Percentiles rank a stretch among this genome's conserved stretches.
Evolutionary conservation across 495 filamentous ascomycete species (phyloP).

Genomic region (Bacidia rubella): DNA sequence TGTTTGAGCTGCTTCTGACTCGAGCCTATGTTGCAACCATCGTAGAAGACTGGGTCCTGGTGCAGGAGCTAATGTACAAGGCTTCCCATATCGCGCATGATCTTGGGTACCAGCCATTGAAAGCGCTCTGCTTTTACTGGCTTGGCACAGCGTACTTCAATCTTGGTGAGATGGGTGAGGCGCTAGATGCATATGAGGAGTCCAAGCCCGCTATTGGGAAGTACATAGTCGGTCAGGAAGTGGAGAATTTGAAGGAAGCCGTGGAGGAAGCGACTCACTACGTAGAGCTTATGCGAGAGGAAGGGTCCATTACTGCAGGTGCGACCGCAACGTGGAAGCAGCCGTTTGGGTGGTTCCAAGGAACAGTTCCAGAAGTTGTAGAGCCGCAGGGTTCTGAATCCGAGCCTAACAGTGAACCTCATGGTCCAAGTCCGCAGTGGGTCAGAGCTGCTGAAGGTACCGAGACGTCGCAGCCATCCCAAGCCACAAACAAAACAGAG

Average conservation of each 20-base stretch:
- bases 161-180: neutral
- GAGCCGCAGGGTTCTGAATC: neutral
- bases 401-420: neutral
- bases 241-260: neutral
- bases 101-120: neutral
- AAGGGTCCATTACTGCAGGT: neutral
- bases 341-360: neutral
- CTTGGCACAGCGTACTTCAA: neutral
- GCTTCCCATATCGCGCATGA: neutral
- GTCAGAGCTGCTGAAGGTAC: neutral
- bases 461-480: no score
- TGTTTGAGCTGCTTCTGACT: neutral
- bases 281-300: neutral
- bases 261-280: neutral
- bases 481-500: no score
- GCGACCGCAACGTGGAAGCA: neutral
- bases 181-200: slow-evolving; percentile 1
- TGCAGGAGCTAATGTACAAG: neutral
- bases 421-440: neutral
- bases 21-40: neutral
- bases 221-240: neutral
- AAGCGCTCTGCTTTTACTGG: neutral
- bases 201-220: neutral
- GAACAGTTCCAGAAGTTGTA: neutral
- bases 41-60: neutral